Conservation (phyloP, 176 grass and related monocot genomes). For the Zea luxurians region DNA sequence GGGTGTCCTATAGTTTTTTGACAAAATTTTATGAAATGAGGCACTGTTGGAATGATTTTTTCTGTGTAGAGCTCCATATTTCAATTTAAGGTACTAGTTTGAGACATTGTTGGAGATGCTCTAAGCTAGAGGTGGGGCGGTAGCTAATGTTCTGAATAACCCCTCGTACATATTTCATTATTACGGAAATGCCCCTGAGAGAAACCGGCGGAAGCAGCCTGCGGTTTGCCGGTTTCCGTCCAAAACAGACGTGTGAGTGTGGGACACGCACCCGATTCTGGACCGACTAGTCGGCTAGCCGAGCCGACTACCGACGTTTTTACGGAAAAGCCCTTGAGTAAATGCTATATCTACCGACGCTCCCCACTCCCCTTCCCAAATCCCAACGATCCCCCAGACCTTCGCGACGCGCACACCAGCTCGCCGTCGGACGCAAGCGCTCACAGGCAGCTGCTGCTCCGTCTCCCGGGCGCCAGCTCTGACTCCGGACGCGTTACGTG, state of each 20-base stretch:
- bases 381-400: neutral
- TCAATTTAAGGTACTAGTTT: too few species aligned
- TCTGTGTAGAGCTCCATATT: too few species aligned
- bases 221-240: slow-evolving; percentile 15
- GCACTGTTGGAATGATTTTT: too few species aligned
- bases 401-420: slow-evolving; percentile 7
- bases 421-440: slow-evolving; percentile 15
- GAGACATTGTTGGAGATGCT: too few species aligned
- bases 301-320: neutral
- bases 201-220: slow-evolving; percentile 13
- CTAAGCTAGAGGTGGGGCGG: too few species aligned
- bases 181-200: neutral
- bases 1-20: too few species aligned
- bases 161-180: too few species aligned
- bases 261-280: neutral
- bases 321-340: neutral
- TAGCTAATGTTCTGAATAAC: too few species aligned
- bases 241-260: slow-evolving; percentile 5
- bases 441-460: neutral
- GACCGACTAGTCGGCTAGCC: neutral
- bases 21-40: too few species aligned
- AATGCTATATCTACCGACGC: slow-evolving; percentile 25
- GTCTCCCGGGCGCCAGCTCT: neutral
- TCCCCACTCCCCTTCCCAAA: neutral
- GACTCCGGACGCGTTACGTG: neutral